Percentiles rank a stretch among this genome's conserved stretches.
Conservation (phyloP, 495 filamentous ascomycete genomes). For the Neurospora sp. region DNA sequence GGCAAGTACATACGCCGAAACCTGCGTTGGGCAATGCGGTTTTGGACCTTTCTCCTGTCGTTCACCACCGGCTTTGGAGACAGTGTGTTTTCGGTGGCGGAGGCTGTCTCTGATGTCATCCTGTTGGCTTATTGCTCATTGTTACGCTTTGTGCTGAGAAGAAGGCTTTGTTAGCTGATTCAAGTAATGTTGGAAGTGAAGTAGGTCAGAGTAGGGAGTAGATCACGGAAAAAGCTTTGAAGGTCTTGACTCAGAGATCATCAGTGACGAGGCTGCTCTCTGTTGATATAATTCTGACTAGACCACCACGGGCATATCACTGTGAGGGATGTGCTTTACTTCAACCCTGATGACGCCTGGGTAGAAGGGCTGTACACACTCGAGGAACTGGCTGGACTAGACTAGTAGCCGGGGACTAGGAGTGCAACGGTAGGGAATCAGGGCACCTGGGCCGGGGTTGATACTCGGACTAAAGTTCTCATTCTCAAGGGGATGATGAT, state of each 20-base stretch:
- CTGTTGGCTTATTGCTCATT: neutral
- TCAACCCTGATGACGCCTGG: neutral
- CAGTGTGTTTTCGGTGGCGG: neutral
- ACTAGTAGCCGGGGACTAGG: neutral
- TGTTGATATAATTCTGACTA: neutral
- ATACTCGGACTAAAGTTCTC: neutral
- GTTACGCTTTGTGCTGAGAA: neutral
- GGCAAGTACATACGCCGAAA: conserved; percentile 1
- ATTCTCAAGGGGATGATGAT: neutral
- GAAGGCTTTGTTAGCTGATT: neutral
- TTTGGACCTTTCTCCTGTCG: conserved; percentile 3
- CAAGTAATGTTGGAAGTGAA: neutral
- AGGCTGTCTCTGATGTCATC: neutral
- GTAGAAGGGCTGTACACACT: neutral
- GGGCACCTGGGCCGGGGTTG: neutral
- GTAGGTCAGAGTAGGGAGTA: neutral
- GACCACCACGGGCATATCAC: neutral
- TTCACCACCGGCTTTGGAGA: neutral
- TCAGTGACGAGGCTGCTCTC: neutral
- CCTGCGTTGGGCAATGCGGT: conserved; percentile 2
- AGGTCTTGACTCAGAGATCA: neutral
- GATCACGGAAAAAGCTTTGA: neutral
- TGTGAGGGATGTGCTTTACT: neutral
- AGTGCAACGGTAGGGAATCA: neutral
- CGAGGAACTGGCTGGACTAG: neutral